Conservation (phyloP, 192 early-diverging fungal genomes). For the Coemansia guatemalensis region DNA sequence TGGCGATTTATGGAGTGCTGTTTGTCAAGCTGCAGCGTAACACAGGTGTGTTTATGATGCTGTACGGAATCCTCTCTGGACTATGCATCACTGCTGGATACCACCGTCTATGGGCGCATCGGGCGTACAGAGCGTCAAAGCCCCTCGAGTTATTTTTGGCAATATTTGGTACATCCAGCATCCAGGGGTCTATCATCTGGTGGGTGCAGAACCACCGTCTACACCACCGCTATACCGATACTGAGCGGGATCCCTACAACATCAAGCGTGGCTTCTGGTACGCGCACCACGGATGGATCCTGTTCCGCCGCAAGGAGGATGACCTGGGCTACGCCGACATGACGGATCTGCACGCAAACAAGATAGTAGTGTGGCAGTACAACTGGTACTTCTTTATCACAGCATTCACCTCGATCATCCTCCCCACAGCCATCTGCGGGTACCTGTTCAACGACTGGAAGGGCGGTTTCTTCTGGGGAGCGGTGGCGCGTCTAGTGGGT, state of each 20-base stretch:
- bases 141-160: constrained; percentile 60
- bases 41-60: constrained; percentile 51
- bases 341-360: constrained; percentile 70
- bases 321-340: constrained; percentile 79
- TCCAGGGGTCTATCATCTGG: constrained; percentile 82
- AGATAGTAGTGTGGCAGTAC: constrained; percentile 74
- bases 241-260: constrained; percentile 80
- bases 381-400: constrained; percentile 71
- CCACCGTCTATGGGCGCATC: constrained; percentile 80
- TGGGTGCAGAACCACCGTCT: constrained; percentile 83
- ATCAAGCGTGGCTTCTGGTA: constrained; percentile 80
- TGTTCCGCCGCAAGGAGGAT: constrained; percentile 66
- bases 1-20: constrained; percentile 73
- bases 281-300: constrained; percentile 84
- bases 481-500: constrained; percentile 65
- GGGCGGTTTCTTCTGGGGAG: constrained; percentile 78
- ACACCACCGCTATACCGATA: constrained; percentile 86
- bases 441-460: constrained; percentile 73
- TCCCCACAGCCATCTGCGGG: constrained; percentile 84
- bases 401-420: constrained; percentile 68
- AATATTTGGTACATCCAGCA: constrained; percentile 65
- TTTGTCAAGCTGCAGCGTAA: constrained; percentile 73
- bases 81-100: constrained; percentile 90
- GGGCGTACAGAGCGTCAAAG: constrained; percentile 65
- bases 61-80: constrained; percentile 72